Evolutionary conservation across 805 yeast species (phyloP), one percentile per base, ranked within the genome.

Genomic region (Sugiyamaella marilandica): DNA sequence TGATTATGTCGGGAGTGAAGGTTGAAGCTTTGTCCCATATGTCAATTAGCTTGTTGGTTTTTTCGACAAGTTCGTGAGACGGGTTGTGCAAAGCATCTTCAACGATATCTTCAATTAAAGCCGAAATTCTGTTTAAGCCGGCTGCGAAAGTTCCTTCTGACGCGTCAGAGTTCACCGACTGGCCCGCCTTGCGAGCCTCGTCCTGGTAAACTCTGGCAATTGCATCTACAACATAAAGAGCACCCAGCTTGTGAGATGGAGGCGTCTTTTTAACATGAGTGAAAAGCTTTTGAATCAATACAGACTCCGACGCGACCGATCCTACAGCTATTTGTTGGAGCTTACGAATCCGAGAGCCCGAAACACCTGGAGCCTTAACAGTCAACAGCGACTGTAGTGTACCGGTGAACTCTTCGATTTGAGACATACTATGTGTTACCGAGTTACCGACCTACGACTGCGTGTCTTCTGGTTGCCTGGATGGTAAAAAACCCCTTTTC

Each of bases 281-380:
- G 64, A 78, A 78, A 59, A 87, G 74, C 57, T 76, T 74, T 47
- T 81, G 77, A 46, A 84, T 76, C 50, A 87, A 68, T 56, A 76
- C 74, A 24, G 84, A 74, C 64, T 81, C 84, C 32, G 71, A 68
- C 55, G 65, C 70, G 52, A 85, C 85, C 68, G 89, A 80, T 59
- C 78, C 79, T 55, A 84, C 75, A 53, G 96, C 95, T 56, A 87
- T 68, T 53, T 87, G 85, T 45, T 92, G 87, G 65, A 91, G 74
- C 64, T 83, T 83, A 69, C 87, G 87, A 70, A 92, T 94, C 73
- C 97, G 89, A 52, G 96, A 83, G 43, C 98, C 98, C 29, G 97
- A 90, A 50, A 92, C 94, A 55, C 99, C 98, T 11, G 92, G 92
- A 13, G 96, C 65, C 57, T 70, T 69, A 16, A 64, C 60, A 37